Percentiles rank a stretch among this genome's conserved stretches.
Evolutionary conservation across 371 early-diverging fungal species (phyloP).

Genomic region (Syncephalastrum monosporum): DNA sequence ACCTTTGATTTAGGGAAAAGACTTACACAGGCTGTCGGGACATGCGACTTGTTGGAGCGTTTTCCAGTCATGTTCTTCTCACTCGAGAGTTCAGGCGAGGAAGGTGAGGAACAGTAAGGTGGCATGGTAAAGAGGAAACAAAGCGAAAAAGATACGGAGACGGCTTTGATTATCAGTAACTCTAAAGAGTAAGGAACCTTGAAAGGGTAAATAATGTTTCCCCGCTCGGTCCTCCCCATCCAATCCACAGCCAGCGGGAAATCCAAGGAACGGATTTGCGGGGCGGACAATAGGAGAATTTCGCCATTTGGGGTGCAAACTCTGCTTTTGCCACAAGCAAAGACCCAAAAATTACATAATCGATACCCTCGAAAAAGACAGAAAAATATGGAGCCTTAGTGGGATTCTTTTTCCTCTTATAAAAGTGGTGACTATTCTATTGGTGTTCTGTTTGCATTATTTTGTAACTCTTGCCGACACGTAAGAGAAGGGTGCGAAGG

Average conservation of each 20-base stretch:
- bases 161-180: too few species aligned
- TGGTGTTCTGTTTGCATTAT: slow-evolving; percentile 20
- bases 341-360: too few species aligned
- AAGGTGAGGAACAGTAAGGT: slow-evolving; percentile 8
- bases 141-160: slow-evolving; percentile 6
- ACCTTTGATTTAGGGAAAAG: not conserved
- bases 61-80: slow-evolving; percentile 3
- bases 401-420: too few species aligned
- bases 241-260: too few species aligned
- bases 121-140: slow-evolving; percentile 11
- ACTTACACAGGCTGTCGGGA: slow-evolving; percentile 30
- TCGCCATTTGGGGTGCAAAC: not conserved
- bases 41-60: slow-evolving; percentile 23
- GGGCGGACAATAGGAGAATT: too few species aligned
- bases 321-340: not conserved
- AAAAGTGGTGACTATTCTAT: too few species aligned
- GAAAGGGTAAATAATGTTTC: too few species aligned
- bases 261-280: too few species aligned
- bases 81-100: slow-evolving; percentile 7
- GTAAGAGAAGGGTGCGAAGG: slow-evolving; percentile 45
- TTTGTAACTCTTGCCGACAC: slow-evolving; percentile 47
- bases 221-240: too few species aligned
- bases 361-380: too few species aligned
- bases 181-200: too few species aligned
- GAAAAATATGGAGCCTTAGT: too few species aligned